Percentiles rank a stretch among this genome's conserved stretches.
Evolutionary conservation across 176 grass and related monocot genomes (phyloP).

Genomic region (Puccinellia tenuiflora): DNA sequence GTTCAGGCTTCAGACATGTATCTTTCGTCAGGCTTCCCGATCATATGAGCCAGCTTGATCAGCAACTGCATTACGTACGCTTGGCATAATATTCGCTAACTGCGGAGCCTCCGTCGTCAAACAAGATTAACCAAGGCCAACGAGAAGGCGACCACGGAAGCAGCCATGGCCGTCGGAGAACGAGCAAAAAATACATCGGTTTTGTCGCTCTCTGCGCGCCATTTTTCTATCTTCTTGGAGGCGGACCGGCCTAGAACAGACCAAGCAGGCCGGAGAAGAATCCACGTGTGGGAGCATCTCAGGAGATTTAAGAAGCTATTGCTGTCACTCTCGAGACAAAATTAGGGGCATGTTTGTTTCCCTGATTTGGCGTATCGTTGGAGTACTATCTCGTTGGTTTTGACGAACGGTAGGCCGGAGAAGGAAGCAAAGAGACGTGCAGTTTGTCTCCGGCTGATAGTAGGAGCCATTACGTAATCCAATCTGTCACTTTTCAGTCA

Average conservation of each 20-base stretch:
- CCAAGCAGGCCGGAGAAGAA: conserved; percentile 14
- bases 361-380: conserved; percentile 32
- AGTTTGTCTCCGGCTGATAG: background rate
- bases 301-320: background rate
- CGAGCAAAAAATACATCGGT: conserved; percentile 13
- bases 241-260: conserved; percentile 23
- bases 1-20: background rate
- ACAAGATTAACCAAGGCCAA: background rate
- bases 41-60: background rate
- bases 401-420: background rate
- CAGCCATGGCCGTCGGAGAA: conserved; percentile 23
- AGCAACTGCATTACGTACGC: background rate
- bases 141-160: conserved; percentile 31
- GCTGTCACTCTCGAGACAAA: background rate
- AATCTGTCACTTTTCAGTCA: conserved; percentile 4
- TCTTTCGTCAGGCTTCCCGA: background rate
- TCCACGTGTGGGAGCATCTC: conserved; percentile 36
- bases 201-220: background rate
- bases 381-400: conserved; percentile 9
- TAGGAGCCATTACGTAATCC: conserved; percentile 16
- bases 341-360: background rate
- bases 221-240: conserved; percentile 6
- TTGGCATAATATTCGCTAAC: background rate
- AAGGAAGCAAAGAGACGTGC: background rate
- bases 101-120: background rate